Evolutionary conservation across 345 rosid species (phyloP).

Genomic region (Mangifera indica): DNA sequence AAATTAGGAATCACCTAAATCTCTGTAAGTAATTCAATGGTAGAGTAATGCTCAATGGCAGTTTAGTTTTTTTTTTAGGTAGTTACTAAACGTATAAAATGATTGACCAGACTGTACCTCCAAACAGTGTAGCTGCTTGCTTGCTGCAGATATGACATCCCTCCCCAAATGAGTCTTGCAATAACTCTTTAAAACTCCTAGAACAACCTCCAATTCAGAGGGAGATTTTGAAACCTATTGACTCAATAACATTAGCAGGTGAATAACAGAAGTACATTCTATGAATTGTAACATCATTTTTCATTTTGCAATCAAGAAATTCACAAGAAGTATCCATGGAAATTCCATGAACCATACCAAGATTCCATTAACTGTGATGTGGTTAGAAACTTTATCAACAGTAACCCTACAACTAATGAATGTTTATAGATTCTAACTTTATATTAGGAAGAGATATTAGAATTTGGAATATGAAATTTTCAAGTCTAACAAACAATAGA

Average conservation of each 20-base stretch:
- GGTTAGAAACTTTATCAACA: slow-evolving; percentile 2
- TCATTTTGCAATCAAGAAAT: not conserved
- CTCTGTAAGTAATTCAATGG: not conserved
- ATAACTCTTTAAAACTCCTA: slow-evolving; percentile 80
- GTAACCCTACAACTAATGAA: not conserved
- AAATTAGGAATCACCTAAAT: not conserved
- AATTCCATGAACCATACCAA: slow-evolving; percentile 17
- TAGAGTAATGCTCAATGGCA: not conserved
- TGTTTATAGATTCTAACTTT: not conserved
- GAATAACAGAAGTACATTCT: slow-evolving; percentile 5
- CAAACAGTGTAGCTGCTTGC: slow-evolving; percentile 67
- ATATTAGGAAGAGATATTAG: not conserved
- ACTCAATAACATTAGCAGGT: slow-evolving; percentile 9
- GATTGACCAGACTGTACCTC: slow-evolving; percentile 52
- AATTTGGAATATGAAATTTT: not conserved
- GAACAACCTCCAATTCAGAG: slow-evolving; percentile 79
- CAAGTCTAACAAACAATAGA: too few relatives aligned
- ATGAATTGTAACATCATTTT: slow-evolving; percentile 7
- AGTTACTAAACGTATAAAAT: slow-evolving; percentile 8
- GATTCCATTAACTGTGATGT: not conserved
- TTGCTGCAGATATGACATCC: slow-evolving; percentile 54
- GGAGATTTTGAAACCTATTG: slow-evolving; percentile 79
- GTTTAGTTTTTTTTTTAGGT: too few relatives aligned
- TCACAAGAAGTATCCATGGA: not conserved
- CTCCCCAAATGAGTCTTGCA: slow-evolving; percentile 63